Percentiles rank a stretch among this genome's conserved stretches.
Evolutionary conservation across 345 rosid genomes (phyloP).

Genomic region (Melaleuca quinquenervia): DNA sequence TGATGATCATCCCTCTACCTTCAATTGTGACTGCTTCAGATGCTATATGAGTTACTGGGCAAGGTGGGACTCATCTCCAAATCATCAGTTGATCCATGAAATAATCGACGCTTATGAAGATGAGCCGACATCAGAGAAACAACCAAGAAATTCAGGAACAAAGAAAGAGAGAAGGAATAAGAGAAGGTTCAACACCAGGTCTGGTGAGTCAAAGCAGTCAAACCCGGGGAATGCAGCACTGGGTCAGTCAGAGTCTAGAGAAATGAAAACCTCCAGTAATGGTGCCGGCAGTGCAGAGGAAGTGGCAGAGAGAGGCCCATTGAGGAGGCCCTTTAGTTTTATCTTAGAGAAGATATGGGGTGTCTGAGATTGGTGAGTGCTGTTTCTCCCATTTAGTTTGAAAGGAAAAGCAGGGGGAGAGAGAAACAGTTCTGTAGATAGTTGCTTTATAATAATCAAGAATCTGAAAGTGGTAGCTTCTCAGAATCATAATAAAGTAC

Average conservation of each 20-base stretch:
- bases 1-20: neutral
- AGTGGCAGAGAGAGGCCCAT: neutral
- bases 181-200: neutral
- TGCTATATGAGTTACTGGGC: conserved; percentile 90
- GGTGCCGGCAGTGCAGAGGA: neutral
- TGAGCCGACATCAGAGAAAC: conserved; percentile 13
- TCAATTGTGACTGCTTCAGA: conserved; percentile 75
- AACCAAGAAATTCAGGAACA: neutral
- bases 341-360: neutral
- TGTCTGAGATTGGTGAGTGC: neutral
- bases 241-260: neutral
- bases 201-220: neutral
- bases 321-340: neutral
- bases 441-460: neutral
- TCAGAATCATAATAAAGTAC: neutral
- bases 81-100: conserved; percentile 66
- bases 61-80: conserved; percentile 80
- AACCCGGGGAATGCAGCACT: neutral
- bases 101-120: conserved; percentile 82
- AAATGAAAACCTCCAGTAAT: neutral
- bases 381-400: neutral
- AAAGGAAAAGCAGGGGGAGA: neutral
- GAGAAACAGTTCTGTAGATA: neutral
- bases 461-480: neutral
- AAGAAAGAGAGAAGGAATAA: neutral